phyloP scores from a whole-genome alignment of 495 filamentous ascomycete genomes.

The Hypoxylon perforatum region DNA sequence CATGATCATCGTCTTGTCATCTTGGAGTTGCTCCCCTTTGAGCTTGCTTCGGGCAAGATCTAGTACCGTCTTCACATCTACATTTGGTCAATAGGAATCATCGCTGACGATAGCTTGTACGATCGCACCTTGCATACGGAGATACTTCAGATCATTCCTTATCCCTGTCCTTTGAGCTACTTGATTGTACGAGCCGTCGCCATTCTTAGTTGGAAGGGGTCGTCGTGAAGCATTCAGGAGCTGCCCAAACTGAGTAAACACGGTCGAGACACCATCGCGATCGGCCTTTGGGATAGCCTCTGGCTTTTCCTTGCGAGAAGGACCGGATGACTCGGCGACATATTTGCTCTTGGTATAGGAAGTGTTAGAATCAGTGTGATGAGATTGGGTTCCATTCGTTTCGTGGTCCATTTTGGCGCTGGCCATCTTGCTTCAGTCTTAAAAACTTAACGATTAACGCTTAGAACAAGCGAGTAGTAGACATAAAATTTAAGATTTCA shows the following conservation, averaged over 20 bases:
- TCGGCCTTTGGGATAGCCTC: constrained; percentile 43
- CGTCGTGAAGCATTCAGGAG: constrained; percentile 71
- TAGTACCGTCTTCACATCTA: constrained; percentile 56
- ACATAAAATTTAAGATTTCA: background rate
- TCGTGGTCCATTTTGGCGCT: constrained; percentile 8
- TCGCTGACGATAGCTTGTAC: background rate
- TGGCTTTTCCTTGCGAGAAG: constrained; percentile 33
- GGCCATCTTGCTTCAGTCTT: constrained; percentile 22
- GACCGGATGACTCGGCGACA: background rate
- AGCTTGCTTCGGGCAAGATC: constrained; percentile 50
- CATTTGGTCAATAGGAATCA: constrained; percentile 5
- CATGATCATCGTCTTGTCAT: constrained; percentile 86
- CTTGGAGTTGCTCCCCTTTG: constrained; percentile 63
- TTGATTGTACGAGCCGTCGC: constrained; percentile 65
- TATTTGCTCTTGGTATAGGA: constrained; percentile 22
- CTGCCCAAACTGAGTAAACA: constrained; percentile 71
- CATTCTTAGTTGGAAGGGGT: constrained; percentile 73
- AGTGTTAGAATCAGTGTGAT: constrained; percentile 18
- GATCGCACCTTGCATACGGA: constrained; percentile 56
- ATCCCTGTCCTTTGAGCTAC: constrained; percentile 61
- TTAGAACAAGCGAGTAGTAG: background rate
- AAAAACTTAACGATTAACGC: constrained; percentile 1
- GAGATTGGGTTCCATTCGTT: constrained; percentile 24
- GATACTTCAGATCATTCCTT: constrained; percentile 69
- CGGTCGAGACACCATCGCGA: constrained; percentile 54